Evolutionary conservation across 2,329 filamentous ascomycete species (phyloP).

Genomic region (Fusarium bactridioides): DNA sequence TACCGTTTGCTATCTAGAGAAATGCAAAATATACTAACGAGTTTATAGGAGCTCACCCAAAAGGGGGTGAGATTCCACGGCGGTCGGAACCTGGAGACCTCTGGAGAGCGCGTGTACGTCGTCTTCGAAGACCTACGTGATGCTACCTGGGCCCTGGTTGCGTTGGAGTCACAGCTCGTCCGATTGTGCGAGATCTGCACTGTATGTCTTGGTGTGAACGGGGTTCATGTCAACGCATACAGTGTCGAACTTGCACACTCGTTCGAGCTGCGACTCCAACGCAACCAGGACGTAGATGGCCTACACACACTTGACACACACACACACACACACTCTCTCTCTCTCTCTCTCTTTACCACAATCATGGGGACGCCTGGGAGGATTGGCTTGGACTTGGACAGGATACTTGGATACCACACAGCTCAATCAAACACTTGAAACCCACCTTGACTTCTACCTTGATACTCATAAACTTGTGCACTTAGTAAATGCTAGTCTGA

Average conservation of each 20-base stretch:
- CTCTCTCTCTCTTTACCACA: background rate
- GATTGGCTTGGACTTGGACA: background rate
- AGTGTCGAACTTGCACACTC: constrained; percentile 17
- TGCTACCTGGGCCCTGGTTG: constrained; percentile 50
- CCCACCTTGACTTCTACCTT: background rate
- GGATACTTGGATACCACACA: background rate
- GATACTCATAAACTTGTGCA: background rate
- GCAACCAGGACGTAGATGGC: background rate
- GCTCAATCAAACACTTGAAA: background rate
- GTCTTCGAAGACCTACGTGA: constrained; percentile 69
- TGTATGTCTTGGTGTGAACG: constrained; percentile 1
- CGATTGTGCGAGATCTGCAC: constrained; percentile 7
- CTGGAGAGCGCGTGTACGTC: constrained; percentile 57
- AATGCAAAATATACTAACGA: constrained; percentile 10
- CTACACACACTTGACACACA: background rate
- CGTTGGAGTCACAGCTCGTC: background rate
- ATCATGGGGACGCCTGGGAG: background rate
- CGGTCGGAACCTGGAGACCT: constrained; percentile 46
- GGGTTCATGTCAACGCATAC: constrained; percentile 5
- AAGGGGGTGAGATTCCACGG: constrained; percentile 49
- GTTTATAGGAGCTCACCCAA: constrained; percentile 49
- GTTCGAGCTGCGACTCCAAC: background rate
- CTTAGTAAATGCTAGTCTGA: background rate
- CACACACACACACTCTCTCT: background rate
- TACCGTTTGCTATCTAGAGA: background rate